Conservation (phyloP, 768 basidiomycete species). For the Termitomyces eurrhizus region DNA sequence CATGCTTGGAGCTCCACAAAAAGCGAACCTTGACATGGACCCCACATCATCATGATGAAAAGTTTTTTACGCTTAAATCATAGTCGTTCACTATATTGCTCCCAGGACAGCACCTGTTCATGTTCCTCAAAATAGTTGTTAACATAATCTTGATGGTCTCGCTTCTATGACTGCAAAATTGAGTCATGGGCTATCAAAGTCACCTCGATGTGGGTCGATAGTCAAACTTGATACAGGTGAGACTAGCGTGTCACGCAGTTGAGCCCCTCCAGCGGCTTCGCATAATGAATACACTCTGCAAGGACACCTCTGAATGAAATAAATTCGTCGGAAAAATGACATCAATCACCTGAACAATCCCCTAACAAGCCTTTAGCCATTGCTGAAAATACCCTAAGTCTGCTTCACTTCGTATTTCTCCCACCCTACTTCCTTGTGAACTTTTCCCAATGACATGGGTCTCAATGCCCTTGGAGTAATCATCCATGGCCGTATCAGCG, state of each 20-base stretch:
- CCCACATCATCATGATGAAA: background rate
- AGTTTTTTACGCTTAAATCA: background rate
- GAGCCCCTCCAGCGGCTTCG: background rate
- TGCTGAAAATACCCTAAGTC: constrained; percentile 9
- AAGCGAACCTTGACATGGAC: background rate
- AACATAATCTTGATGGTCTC: background rate
- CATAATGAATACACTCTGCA: background rate
- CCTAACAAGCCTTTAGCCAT: background rate
- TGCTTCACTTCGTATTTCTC: constrained; percentile 63
- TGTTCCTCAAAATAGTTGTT: background rate
- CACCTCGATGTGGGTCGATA: no score
- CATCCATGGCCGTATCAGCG: constrained; percentile 60
- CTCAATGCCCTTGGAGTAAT: constrained; percentile 66
- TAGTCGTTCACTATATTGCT: background rate
- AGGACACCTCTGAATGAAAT: background rate
- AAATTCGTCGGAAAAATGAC: background rate
- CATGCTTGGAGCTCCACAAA: no score
- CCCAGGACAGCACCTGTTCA: background rate
- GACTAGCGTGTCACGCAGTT: background rate
- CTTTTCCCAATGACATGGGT: constrained; percentile 78
- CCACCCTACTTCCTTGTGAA: constrained; percentile 83
- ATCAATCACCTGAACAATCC: constrained; percentile 1
- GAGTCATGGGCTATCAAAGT: background rate
- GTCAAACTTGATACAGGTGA: background rate
- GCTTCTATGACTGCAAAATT: background rate